Evolutionary conservation across 805 yeast species (phyloP).

Genomic region (Zygotorulaspora florentina): DNA sequence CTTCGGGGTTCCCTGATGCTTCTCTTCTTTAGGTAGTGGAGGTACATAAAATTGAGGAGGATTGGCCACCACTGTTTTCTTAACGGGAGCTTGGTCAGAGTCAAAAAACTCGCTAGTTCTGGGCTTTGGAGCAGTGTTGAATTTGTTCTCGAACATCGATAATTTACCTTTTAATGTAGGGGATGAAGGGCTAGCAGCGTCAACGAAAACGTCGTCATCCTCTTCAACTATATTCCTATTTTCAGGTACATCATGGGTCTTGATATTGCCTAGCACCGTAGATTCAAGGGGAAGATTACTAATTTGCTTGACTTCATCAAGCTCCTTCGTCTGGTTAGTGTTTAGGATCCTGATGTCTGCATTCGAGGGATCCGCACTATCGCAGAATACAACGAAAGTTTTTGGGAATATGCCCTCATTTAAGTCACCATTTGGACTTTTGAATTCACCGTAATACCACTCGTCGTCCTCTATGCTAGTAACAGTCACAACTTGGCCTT

Average conservation of each 20-base stretch:
- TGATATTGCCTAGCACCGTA: background rate
- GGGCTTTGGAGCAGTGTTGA: constrained; percentile 48
- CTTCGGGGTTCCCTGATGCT: constrained; percentile 7
- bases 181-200: constrained; percentile 18
- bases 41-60: constrained; percentile 56
- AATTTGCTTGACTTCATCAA: constrained; percentile 3
- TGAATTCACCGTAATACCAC: constrained; percentile 76
- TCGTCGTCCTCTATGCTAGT: constrained; percentile 82
- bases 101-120: constrained; percentile 39
- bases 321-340: background rate
- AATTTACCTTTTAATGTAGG: constrained; percentile 41
- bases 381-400: constrained; percentile 58
- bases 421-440: constrained; percentile 38
- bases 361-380: background rate
- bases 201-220: constrained; percentile 12
- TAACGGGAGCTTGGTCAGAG: constrained; percentile 36
- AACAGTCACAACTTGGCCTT: constrained; percentile 69
- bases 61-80: constrained; percentile 54
- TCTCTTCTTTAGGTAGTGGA: constrained; percentile 17
- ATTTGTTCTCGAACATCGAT: constrained; percentile 43
- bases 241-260: background rate
- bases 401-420: constrained; percentile 81
- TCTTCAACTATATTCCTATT: background rate
- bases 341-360: background rate
- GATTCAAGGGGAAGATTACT: background rate